Conservation (phyloP, 139 green algal genomes). For the Chlamydomonas eustigma region DNA sequence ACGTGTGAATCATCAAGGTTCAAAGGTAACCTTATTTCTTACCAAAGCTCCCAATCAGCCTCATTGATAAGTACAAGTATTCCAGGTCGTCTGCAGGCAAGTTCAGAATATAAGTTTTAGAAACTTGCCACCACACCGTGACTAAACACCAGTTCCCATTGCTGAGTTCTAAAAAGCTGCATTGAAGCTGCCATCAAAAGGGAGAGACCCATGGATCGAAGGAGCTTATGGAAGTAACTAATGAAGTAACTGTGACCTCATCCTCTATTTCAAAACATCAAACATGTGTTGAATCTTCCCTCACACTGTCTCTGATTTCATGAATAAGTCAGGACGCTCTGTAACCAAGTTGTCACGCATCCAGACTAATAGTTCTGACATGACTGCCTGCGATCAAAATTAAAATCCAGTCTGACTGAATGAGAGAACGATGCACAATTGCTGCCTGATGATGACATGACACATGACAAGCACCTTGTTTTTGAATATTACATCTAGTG, state of each 20-base stretch:
- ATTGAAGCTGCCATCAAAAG: too few species aligned
- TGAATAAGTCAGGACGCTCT: conserved; percentile 83
- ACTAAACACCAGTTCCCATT: neutral
- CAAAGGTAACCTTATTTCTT: neutral
- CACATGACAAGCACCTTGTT: neutral
- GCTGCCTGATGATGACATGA: neutral
- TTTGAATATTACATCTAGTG: conserved; percentile 47
- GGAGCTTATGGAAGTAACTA: too few species aligned
- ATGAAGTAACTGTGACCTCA: too few species aligned
- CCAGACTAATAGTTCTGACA: conserved; percentile 63
- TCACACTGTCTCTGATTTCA: conserved; percentile 79
- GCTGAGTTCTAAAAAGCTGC: neutral
- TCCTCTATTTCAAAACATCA: too few species aligned
- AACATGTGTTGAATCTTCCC: conserved; percentile 10
- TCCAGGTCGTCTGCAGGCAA: conserved; percentile 69
- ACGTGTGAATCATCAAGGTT: neutral
- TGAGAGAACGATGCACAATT: neutral
- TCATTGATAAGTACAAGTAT: conserved; percentile 95
- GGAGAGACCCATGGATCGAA: too few species aligned
- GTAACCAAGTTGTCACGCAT: conserved; percentile 66
- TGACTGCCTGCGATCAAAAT: conserved; percentile 39
- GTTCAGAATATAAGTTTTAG: neutral
- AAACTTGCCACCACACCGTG: neutral
- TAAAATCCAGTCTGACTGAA: neutral
- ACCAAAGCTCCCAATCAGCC: conserved; percentile 90